Evolutionary conservation across 2,329 filamentous ascomycete species (phyloP), one percentile per base, ranked within the genome.

Genomic region (Volutella citrinella): DNA sequence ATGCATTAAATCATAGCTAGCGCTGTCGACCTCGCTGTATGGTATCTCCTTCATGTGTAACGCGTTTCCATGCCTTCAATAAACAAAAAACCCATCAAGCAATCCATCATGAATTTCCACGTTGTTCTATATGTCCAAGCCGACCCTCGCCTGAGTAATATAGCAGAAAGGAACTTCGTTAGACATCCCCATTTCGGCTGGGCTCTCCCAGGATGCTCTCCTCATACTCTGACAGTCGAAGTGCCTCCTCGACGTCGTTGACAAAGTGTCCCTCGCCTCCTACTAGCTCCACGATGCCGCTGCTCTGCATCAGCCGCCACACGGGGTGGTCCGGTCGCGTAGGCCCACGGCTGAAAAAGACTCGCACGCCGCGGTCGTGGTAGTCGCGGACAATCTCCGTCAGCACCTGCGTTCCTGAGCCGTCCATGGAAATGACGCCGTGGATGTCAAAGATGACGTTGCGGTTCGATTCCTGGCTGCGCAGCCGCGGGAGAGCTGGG

Each of bases 361-460:
- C 84, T 3, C 78, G 68, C 3, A 91, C 88, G 1, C 84, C 85
- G 5, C 83, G 72, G 20, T 84, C 75, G n/a, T 82, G 70, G 58
- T 97, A 97, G 19, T 70, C 75, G 29, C 80, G 70, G 12, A 98
- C 87, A 48, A 97, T 97, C 63, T 97, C 93, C 28, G 79, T 76
- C 4, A 98, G 70, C 1, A 97, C 91, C 63, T 97, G 93, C 1
- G 87, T 85, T 2, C 91, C 93, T 0, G 89, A 95, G 6, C 89
- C 93, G 57, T 98, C 93, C 51, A 98, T 81, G 18, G 84, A 85
- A 0, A 90, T 95, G 4, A 98, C 93, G n/a, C 93, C 93, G 50
- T 97, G 91, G 7, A 97, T 89, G 57, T 98, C 93, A 54, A 98
- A 97, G 43, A 98, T 89, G 60, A 98, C 74, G 55, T 95, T 96